Conservation (phyloP, 2,329 filamentous ascomycete genomes). For the Penicillium sp. region DNA sequence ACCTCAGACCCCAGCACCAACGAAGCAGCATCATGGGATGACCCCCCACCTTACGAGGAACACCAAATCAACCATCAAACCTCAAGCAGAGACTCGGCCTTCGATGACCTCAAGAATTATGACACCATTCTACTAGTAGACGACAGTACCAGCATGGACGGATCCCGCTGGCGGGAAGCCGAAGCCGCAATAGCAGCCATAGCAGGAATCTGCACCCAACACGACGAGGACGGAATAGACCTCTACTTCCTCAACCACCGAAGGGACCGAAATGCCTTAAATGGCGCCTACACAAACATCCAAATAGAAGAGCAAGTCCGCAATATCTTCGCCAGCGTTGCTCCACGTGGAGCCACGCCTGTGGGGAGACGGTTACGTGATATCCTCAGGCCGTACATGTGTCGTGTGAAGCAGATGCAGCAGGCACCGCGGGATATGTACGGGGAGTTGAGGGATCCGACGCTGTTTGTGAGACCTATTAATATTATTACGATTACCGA, state of each 20-base stretch:
- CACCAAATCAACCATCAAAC: neutral
- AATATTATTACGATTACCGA: conserved; percentile 95
- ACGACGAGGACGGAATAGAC: conserved; percentile 84
- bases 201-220: conserved; percentile 74
- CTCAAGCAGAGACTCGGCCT: conserved; percentile 36
- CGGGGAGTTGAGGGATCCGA: conserved; percentile 20
- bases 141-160: conserved; percentile 85
- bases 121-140: conserved; percentile 91
- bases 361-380: conserved; percentile 70
- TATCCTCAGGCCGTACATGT: conserved; percentile 74
- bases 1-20: neutral
- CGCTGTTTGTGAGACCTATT: conserved; percentile 65
- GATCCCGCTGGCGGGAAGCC: conserved; percentile 74
- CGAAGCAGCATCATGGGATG: conserved; percentile 7
- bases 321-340: conserved; percentile 68
- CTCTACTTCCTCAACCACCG: conserved; percentile 83
- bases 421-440: conserved; percentile 40
- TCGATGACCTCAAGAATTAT: conserved; percentile 74
- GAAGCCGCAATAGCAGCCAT: conserved; percentile 69
- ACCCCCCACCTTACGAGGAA: conserved; percentile 16
- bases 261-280: conserved; percentile 40
- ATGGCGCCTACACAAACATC: conserved; percentile 66
- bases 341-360: conserved; percentile 67
- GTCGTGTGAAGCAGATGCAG: conserved; percentile 49
- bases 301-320: conserved; percentile 58